These are phyloP conservation scores for Aspergillus luchuensis DNA, from an alignment of 2,329 filamentous ascomycete genomes.

Conservation along the genomic window DNA sequence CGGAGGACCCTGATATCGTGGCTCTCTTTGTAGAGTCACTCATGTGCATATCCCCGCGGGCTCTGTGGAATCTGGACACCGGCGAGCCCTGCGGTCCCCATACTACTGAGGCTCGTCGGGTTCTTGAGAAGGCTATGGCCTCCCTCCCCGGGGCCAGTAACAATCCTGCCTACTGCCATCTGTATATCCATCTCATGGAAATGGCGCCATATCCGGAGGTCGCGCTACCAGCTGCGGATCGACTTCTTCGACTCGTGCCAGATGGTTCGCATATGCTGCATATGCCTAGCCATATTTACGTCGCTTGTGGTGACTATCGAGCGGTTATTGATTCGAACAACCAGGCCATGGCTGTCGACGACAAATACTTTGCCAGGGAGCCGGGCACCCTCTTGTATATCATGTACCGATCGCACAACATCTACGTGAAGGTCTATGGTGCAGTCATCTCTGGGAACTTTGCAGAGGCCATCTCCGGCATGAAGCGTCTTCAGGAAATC, in stretches of 20 bases:
- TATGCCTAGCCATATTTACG: neutral
- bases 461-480: no score
- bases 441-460: neutral
- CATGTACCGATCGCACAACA: neutral
- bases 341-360: neutral
- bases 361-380: neutral
- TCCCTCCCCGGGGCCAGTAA: no score
- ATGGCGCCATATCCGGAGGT: neutral
- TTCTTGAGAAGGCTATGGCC: no score
- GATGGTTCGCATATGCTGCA: neutral
- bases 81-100: no score
- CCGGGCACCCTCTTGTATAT: neutral
- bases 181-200: no score
- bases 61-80: no score
- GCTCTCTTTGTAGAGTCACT: no score
- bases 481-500: no score
- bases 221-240: neutral
- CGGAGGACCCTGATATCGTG: no score
- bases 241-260: neutral
- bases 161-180: no score
- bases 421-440: neutral
- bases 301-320: neutral
- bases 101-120: no score
- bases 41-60: no score
- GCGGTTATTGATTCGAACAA: neutral